Percentiles rank a stretch among this genome's conserved stretches.
Conservation (phyloP, 2,329 filamentous ascomycete genomes). For the Fusarium nisikadoi region DNA sequence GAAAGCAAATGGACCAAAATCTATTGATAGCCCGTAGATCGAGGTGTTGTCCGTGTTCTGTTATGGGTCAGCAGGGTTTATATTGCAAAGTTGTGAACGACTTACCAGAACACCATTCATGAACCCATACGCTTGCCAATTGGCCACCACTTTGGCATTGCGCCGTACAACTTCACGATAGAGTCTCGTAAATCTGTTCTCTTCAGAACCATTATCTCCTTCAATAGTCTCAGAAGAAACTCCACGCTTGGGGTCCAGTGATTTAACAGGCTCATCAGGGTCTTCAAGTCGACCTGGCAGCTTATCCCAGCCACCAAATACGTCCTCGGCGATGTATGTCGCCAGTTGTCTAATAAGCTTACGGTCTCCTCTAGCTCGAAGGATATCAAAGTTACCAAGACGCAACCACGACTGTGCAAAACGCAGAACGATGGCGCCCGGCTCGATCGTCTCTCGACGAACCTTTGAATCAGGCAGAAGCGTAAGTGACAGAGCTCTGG, state of each 20-base stretch:
- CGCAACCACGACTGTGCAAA: slow-evolving; percentile 94
- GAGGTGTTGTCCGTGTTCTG: slow-evolving; percentile 96
- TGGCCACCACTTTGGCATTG: slow-evolving; percentile 88
- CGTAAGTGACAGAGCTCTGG: slow-evolving; percentile 84
- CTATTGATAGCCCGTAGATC: slow-evolving; percentile 86
- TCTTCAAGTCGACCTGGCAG: slow-evolving; percentile 71
- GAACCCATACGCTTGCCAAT: slow-evolving; percentile 99
- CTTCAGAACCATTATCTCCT: slow-evolving; percentile 72
- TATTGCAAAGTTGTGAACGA: neutral
- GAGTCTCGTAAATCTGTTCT: slow-evolving; percentile 88
- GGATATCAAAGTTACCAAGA: slow-evolving; percentile 95
- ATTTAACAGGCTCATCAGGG: slow-evolving; percentile 59
- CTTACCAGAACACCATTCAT: slow-evolving; percentile 88
- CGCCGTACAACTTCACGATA: slow-evolving; percentile 88
- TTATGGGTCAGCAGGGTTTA: slow-evolving; percentile 33
- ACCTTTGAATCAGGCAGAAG: slow-evolving; percentile 79
- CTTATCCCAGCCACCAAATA: slow-evolving; percentile 88
- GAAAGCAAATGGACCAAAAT: slow-evolving; percentile 97
- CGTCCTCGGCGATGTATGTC: slow-evolving; percentile 86
- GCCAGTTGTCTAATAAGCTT: slow-evolving; percentile 77
- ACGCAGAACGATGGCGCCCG: slow-evolving; percentile 89
- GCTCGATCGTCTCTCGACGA: slow-evolving; percentile 81
- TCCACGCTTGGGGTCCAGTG: slow-evolving; percentile 58
- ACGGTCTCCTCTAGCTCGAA: slow-evolving; percentile 83
- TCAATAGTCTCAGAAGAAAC: slow-evolving; percentile 69